These are phyloP conservation scores for Taxawa tesnikishii DNA, from an alignment of 2,329 filamentous ascomycete genomes.

Conservation along the genomic window DNA sequence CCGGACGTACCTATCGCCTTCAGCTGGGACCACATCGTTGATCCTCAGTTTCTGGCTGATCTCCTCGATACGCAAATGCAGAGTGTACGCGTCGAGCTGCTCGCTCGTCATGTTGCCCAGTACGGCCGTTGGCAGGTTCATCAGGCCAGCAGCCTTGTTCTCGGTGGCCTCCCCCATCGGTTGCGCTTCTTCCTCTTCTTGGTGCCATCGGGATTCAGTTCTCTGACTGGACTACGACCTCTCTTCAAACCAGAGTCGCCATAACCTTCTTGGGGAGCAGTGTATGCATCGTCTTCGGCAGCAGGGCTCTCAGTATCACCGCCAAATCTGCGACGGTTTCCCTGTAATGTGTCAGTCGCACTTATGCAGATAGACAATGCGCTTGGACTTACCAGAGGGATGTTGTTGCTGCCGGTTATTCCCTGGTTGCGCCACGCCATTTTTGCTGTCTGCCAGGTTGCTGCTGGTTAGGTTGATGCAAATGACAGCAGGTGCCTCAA, in stretches of 20 bases:
- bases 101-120: slow-evolving; percentile 96
- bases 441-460: slow-evolving; percentile 5
- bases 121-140: slow-evolving; percentile 94
- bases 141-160: slow-evolving; percentile 95
- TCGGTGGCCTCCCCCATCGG: slow-evolving; percentile 95
- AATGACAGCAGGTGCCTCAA: too few relatives aligned
- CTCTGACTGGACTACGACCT: slow-evolving; percentile 70
- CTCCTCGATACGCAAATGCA: slow-evolving; percentile 95
- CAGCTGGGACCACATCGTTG: slow-evolving; percentile 94
- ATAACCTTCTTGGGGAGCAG: slow-evolving; percentile 25
- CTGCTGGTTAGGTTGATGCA: neutral
- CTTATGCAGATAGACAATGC: neutral
- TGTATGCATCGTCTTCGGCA: slow-evolving; percentile 23
- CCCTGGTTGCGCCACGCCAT: slow-evolving; percentile 61
- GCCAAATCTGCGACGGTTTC: slow-evolving; percentile 68
- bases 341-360: slow-evolving; percentile 23
- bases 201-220: slow-evolving; percentile 52
- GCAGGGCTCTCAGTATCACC: slow-evolving; percentile 45
- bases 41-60: slow-evolving; percentile 99
- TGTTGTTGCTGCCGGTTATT: slow-evolving; percentile 96
- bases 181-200: slow-evolving; percentile 96
- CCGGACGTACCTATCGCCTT: slow-evolving; percentile 79
- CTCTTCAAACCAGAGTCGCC: slow-evolving; percentile 53
- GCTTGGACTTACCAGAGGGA: slow-evolving; percentile 51
- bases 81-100: slow-evolving; percentile 91